Conservation (phyloP, 2,329 filamentous ascomycete species). For the Alternaria ventricosa region DNA sequence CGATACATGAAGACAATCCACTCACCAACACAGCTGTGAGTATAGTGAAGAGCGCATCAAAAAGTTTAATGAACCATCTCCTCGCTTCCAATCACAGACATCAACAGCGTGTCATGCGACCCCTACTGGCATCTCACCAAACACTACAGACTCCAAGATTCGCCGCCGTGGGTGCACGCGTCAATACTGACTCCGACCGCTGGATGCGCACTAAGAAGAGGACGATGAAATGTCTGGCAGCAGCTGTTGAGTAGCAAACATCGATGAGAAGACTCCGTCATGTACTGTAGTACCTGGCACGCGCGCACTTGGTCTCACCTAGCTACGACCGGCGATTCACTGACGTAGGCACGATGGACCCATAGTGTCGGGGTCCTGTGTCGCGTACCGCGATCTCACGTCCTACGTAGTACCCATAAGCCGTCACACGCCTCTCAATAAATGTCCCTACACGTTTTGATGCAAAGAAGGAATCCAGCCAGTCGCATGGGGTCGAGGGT, state of each 20-base stretch:
- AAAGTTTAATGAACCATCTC: not conserved
- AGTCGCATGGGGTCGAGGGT: not conserved
- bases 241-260: not conserved
- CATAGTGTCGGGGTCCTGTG: not conserved
- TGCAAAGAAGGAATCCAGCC: not conserved
- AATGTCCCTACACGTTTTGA: not conserved
- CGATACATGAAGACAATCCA: not conserved
- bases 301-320: not conserved
- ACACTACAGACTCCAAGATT: not conserved
- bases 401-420: constrained; percentile 5
- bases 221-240: not conserved
- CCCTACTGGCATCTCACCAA: not conserved
- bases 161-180: not conserved
- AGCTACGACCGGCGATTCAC: not conserved
- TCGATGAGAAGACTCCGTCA: too few species aligned
- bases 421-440: constrained; percentile 6
- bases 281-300: not conserved
- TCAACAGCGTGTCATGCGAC: not conserved
- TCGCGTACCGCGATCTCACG: not conserved
- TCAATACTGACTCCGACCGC: not conserved
- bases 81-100: not conserved
- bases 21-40: not conserved
- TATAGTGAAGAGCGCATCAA: not conserved
- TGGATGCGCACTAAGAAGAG: not conserved
- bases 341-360: not conserved